These are phyloP conservation scores for Lizanozyma gosingica DNA, from an alignment of 1,139 yeast species.

Conservation along the genomic window DNA sequence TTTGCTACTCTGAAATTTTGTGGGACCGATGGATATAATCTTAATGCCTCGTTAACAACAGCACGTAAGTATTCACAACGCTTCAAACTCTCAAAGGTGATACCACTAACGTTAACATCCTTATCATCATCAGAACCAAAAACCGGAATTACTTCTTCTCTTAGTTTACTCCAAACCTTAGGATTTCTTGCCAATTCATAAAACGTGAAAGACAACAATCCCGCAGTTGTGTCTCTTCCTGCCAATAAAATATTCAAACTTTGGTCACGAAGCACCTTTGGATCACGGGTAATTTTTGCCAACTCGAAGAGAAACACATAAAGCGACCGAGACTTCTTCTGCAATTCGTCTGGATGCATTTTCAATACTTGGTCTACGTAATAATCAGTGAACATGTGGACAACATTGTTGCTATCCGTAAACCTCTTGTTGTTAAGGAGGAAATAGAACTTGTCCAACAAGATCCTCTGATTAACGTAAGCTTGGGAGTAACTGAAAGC, in stretches of 20 bases:
- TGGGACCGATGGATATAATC: constrained; percentile 52
- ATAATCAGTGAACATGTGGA: background rate
- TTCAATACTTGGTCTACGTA: background rate
- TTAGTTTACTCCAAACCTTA: constrained; percentile 26
- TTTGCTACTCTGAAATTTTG: constrained; percentile 38
- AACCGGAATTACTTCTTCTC: constrained; percentile 23
- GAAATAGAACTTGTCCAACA: constrained; percentile 27
- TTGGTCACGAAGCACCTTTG: constrained; percentile 41
- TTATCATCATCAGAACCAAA: constrained; percentile 19
- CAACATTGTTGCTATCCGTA: constrained; percentile 7
- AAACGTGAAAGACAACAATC: constrained; percentile 38
- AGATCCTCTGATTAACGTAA: constrained; percentile 27
- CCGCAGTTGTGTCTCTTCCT: constrained; percentile 54
- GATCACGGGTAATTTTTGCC: constrained; percentile 42
- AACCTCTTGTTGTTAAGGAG: constrained; percentile 24
- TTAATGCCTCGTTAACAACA: constrained; percentile 41
- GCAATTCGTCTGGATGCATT: constrained; percentile 20
- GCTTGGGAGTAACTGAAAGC: constrained; percentile 35
- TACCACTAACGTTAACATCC: background rate
- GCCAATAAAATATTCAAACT: constrained; percentile 44
- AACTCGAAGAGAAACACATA: constrained; percentile 44
- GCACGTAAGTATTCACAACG: constrained; percentile 38
- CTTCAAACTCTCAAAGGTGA: constrained; percentile 41
- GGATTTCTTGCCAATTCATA: constrained; percentile 40
- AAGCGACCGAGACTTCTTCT: constrained; percentile 25